Evolutionary conservation across 495 filamentous ascomycete genomes (phyloP), one percentile per base, ranked within the genome.

Genomic region (Aspergillus leporis): DNA sequence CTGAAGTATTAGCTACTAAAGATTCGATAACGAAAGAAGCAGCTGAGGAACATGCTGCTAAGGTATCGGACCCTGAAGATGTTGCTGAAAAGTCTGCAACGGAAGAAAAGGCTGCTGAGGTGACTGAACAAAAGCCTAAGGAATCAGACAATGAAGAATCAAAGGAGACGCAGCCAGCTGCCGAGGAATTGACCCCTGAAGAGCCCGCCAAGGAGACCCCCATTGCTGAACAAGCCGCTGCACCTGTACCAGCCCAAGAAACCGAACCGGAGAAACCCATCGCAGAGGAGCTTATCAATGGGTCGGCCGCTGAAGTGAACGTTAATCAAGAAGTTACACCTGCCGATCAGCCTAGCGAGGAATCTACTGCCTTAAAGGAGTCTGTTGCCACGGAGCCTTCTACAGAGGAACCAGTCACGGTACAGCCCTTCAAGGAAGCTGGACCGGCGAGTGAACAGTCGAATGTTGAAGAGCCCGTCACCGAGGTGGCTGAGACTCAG

Each of bases 371-470:
- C 6, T 12, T n/a, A 12, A 41, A 63, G n/a, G 55, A 56, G 18
- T 22, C 57, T 31, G 57, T 46, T n/a, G 41, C 19, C 1, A 61
- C 53, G 21, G 68, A 70, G 54, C 18, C 21, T 47, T 32, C 59
- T 21, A 51, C 50, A 13, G 32, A 63, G 28, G 52, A 61, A 31
- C 48, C 58, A 18, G 32, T 43, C n/a, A 31, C 53, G 14, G 53
- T 25, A 16, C 38, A 43, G 5, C 12, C 52, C 4, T 23, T 45
- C 22, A 47, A 21, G 43, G 19, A 21, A 47, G 43, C 43, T 3
- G 61, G 67, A 31, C 38, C 56, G 6, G 46, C 23, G 18, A 36
- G 22, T 13, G 61, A 56, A 12, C 31, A 52, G 19, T 41, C 55
- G 21, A 13, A 58, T 13, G 53, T 16, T 36, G 58, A 65, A 50